phyloP scores from a whole-genome alignment of 306 rosid genomes.

The Vigna mungo region DNA sequence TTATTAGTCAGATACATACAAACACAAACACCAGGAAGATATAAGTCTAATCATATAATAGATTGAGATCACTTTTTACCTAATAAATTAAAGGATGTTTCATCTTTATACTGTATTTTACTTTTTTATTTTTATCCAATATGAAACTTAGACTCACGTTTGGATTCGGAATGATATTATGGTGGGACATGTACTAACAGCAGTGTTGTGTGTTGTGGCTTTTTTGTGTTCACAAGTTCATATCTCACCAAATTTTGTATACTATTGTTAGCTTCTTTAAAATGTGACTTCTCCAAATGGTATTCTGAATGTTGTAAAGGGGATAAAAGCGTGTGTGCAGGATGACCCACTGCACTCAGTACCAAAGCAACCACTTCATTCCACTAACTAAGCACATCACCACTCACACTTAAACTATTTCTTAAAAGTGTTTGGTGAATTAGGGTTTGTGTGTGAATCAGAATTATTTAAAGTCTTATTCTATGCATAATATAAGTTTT shows the following conservation, averaged over 20 bases:
- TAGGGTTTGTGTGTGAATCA: neutral
- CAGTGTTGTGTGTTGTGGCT: neutral
- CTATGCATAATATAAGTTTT: neutral
- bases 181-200: conserved; percentile 40
- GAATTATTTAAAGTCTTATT: neutral
- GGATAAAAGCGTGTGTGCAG: neutral
- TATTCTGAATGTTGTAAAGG: neutral
- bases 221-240: neutral
- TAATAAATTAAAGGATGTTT: too few relatives aligned
- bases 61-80: too few relatives aligned
- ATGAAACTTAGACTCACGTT: too few relatives aligned
- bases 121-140: too few relatives aligned
- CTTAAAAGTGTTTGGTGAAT: neutral
- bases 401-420: neutral
- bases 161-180: too few relatives aligned
- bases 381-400: conserved; percentile 30
- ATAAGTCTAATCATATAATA: too few relatives aligned
- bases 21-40: too few relatives aligned
- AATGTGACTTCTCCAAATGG: neutral
- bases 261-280: neutral
- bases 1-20: too few relatives aligned
- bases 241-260: neutral
- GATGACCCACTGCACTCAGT: conserved; percentile 1
- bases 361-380: conserved; percentile 37
- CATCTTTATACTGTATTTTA: too few relatives aligned